Conservation (phyloP, 2,329 filamentous ascomycete genomes). For the Phaeosphaeria sp. region DNA sequence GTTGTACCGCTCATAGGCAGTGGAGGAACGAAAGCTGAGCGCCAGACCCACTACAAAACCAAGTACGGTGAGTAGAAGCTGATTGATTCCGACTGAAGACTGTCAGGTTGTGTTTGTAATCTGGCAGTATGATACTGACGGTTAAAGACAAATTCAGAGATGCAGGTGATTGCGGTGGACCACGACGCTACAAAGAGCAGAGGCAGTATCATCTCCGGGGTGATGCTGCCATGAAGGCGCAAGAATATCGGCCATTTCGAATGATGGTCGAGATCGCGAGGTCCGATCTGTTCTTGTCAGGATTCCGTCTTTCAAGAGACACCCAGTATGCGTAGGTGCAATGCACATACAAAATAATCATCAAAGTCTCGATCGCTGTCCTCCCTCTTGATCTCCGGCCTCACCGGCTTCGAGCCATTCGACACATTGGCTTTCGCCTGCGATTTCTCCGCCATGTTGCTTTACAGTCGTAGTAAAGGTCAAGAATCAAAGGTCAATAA, state of each 20-base stretch:
- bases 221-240: slow-evolving; percentile 75
- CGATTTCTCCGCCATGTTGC: slow-evolving; percentile 21
- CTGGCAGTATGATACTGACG: slow-evolving; percentile 16
- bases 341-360: slow-evolving; percentile 63
- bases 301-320: neutral
- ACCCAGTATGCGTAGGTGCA: slow-evolving; percentile 20
- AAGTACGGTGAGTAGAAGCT: slow-evolving; percentile 74
- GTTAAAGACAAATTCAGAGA: slow-evolving; percentile 50
- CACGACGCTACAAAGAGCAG: slow-evolving; percentile 69
- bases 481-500: neutral
- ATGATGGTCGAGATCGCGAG: slow-evolving; percentile 73
- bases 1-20: slow-evolving; percentile 73
- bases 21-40: slow-evolving; percentile 76
- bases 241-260: slow-evolving; percentile 79
- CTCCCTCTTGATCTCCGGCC: slow-evolving; percentile 25
- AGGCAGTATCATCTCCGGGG: slow-evolving; percentile 76
- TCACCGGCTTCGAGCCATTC: slow-evolving; percentile 10
- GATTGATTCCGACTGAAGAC: slow-evolving; percentile 61
- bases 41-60: slow-evolving; percentile 82
- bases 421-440: slow-evolving; percentile 9
- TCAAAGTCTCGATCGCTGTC: slow-evolving; percentile 53
- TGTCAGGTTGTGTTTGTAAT: slow-evolving; percentile 22
- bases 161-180: slow-evolving; percentile 68
- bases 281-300: slow-evolving; percentile 53
- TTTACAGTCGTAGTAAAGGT: neutral